Conservation (phyloP, 371 early-diverging fungal genomes). For the Umbelopsis sp. region DNA sequence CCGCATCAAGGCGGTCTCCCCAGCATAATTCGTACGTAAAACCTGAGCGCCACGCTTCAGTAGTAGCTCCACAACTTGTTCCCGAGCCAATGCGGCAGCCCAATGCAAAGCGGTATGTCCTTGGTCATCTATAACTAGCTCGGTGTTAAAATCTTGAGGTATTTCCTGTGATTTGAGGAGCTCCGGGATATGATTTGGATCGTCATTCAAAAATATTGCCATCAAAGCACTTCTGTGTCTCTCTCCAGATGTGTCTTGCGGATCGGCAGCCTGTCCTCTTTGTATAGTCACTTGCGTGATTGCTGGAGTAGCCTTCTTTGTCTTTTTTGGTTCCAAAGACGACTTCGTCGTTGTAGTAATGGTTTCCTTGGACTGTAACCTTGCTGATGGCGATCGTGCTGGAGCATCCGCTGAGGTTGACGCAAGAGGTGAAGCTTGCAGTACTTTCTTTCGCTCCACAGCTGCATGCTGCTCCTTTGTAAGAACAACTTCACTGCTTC, state of each 20-base stretch:
- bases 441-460: constrained; percentile 20
- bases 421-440: constrained; percentile 5
- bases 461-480: constrained; percentile 36
- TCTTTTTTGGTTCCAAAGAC: not conserved
- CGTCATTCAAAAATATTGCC: constrained; percentile 75
- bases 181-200: constrained; percentile 58
- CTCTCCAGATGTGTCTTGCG: constrained; percentile 40
- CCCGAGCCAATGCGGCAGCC: constrained; percentile 83
- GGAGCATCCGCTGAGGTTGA: not conserved
- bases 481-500: constrained; percentile 25
- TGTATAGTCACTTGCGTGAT: not conserved
- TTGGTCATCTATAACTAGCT: constrained; percentile 79
- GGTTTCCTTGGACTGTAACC: not conserved
- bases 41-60: constrained; percentile 71
- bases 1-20: constrained; percentile 87
- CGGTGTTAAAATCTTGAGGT: constrained; percentile 61
- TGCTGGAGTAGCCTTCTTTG: not conserved
- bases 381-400: constrained; percentile 17
- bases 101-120: constrained; percentile 86
- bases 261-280: not conserved
- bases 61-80: constrained; percentile 66
- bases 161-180: constrained; percentile 50
- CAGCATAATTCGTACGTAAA: constrained; percentile 63
- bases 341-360: not conserved
- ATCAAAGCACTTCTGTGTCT: constrained; percentile 68